Evolutionary conservation across 2,329 filamentous ascomycete genomes (phyloP).

Genomic region (Cladophialophora carrionii): DNA sequence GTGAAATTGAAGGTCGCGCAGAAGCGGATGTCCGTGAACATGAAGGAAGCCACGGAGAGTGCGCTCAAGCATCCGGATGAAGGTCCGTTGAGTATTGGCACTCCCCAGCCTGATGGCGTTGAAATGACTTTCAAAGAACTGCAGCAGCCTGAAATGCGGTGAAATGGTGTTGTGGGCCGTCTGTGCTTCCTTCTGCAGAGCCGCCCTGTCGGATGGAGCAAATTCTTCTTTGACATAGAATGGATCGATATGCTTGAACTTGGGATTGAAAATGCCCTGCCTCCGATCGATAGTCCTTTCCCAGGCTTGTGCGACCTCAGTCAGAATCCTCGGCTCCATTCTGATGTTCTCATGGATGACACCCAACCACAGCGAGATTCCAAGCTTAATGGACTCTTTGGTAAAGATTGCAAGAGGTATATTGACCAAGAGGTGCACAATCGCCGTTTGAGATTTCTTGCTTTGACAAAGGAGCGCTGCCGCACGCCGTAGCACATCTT

Average conservation of each 20-base stretch:
- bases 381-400: constrained; percentile 92
- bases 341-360: constrained; percentile 94
- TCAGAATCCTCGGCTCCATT: constrained; percentile 82
- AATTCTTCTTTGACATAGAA: constrained; percentile 93
- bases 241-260: constrained; percentile 75
- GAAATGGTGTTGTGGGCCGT: constrained; percentile 79
- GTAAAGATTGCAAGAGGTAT: constrained; percentile 94
- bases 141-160: constrained; percentile 81
- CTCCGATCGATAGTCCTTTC: constrained; percentile 77
- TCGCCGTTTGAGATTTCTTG: constrained; percentile 72
- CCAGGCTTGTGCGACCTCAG: constrained; percentile 88
- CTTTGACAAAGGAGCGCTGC: constrained; percentile 83
- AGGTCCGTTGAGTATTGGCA: constrained; percentile 77
- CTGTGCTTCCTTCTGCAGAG: constrained; percentile 74
- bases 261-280: constrained; percentile 77
- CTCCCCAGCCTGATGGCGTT: constrained; percentile 88
- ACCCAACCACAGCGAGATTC: constrained; percentile 93
- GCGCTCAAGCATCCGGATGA: constrained; percentile 76
- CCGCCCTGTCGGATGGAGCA: constrained; percentile 80
- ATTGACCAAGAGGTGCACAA: constrained; percentile 83
- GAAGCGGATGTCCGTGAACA: constrained; percentile 78
- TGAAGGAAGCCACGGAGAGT: constrained; percentile 75
- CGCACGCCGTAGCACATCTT: constrained; percentile 79
- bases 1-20: constrained; percentile 88
- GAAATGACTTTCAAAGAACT: constrained; percentile 93